Conservation (phyloP, 1,284 basidiomycete genomes). For the Ceratobasidium sp. region DNA sequence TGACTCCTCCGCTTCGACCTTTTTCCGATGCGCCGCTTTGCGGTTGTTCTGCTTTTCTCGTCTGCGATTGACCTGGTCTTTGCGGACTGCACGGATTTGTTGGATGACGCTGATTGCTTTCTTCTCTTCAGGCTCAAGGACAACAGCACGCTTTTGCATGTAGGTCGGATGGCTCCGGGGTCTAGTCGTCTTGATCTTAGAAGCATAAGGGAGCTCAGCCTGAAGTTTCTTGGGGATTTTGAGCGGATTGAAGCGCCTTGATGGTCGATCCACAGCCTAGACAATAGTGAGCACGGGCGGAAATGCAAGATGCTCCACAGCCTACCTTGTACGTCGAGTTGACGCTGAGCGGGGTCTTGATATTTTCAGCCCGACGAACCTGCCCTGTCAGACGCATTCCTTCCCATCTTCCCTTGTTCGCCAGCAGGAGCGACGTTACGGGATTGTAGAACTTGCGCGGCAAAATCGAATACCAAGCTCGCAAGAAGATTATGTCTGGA, state of each 20-base stretch:
- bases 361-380: constrained; percentile 80
- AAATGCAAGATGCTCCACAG: constrained; percentile 38
- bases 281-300: constrained; percentile 1
- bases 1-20: constrained; percentile 71
- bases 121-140: constrained; percentile 94
- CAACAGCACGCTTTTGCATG: constrained; percentile 89
- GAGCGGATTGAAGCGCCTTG: constrained; percentile 90
- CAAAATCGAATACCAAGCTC: constrained; percentile 96
- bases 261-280: constrained; percentile 72
- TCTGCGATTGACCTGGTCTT: constrained; percentile 80
- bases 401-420: constrained; percentile 78
- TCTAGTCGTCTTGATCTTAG: constrained; percentile 86
- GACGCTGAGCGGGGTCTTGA: constrained; percentile 82
- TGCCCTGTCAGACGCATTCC: constrained; percentile 97
- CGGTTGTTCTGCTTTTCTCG: constrained; percentile 84
- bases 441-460: constrained; percentile 97
- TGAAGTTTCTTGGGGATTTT: constrained; percentile 89
- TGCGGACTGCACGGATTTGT: constrained; percentile 90
- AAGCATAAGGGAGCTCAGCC: constrained; percentile 86
- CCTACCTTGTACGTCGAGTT: constrained; percentile 87
- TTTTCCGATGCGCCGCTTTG: constrained; percentile 68
- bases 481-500: constrained; percentile 92
- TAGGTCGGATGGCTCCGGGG: constrained; percentile 80
- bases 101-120: constrained; percentile 91
- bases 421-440: constrained; percentile 86